These are phyloP conservation scores for Mycena kentingensis DNA, from an alignment of 768 basidiomycete species.

Conservation along the genomic window DNA sequence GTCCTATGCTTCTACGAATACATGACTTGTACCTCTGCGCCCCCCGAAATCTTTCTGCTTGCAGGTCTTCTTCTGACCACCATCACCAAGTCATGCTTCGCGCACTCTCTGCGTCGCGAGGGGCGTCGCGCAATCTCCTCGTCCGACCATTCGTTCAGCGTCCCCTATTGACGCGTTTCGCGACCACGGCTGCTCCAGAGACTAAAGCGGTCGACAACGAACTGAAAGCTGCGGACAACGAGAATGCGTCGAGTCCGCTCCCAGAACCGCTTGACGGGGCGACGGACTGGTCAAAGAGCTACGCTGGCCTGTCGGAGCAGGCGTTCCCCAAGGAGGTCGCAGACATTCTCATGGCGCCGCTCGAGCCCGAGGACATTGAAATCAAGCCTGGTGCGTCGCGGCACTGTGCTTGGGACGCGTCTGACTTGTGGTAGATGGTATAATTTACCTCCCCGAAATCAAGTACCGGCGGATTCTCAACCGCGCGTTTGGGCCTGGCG, in stretches of 20 bases:
- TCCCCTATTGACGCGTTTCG: no score
- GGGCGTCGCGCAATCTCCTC: no score
- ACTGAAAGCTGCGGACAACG: not conserved
- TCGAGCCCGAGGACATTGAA: conserved; percentile 82
- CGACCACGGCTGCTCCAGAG: no score
- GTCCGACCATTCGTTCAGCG: no score
- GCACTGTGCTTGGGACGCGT: not conserved
- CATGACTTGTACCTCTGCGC: no score
- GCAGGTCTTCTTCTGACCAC: no score
- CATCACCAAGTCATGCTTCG: no score
- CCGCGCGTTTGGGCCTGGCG: conserved; percentile 93
- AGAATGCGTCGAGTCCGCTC: conserved; percentile 2
- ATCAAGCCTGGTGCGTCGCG: conserved; percentile 81
- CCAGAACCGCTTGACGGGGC: conserved; percentile 23
- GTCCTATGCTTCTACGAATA: no score
- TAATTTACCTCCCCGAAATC: conserved; percentile 95
- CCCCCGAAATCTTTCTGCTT: no score
- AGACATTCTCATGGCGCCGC: conserved; percentile 69
- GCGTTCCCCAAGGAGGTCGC: conserved; percentile 79
- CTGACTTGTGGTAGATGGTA: conserved; percentile 61
- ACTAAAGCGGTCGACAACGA: no score
- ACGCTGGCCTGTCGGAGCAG: conserved; percentile 73
- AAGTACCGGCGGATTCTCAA: conserved; percentile 93
- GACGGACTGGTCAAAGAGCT: conserved; percentile 89
- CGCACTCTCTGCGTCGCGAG: no score